Conservation (phyloP, 805 yeast genomes). For the Metschnikowia orientalis region DNA sequence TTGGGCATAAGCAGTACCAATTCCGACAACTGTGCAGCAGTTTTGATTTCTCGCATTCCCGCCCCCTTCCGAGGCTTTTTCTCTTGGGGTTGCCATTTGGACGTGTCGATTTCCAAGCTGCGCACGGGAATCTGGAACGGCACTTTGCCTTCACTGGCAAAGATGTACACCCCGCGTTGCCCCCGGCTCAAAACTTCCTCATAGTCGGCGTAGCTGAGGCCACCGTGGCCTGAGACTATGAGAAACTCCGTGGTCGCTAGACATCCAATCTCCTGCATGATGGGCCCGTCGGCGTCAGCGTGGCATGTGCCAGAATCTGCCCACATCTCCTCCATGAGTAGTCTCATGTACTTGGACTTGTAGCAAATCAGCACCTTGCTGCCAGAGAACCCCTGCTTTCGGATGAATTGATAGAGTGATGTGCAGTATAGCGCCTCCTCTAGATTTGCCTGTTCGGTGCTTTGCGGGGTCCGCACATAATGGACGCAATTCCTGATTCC, state of each 20-base stretch:
- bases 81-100: no score
- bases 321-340: constrained; percentile 40
- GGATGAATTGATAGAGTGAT: constrained; percentile 43
- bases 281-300: constrained; percentile 11
- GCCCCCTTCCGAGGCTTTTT: no score
- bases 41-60: no score
- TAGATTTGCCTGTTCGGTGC: constrained; percentile 7
- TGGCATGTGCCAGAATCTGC: constrained; percentile 21
- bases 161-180: constrained; percentile 7
- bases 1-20: no score
- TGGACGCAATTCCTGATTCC: constrained; percentile 10
- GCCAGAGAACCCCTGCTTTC: constrained; percentile 39
- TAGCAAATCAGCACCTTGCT: constrained; percentile 39
- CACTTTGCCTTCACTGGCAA: constrained; percentile 7
- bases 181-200: constrained; percentile 2
- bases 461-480: constrained; percentile 9
- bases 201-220: constrained; percentile 3
- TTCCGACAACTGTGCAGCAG: no score
- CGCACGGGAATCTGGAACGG: constrained; percentile 11
- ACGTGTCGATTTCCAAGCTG: no score
- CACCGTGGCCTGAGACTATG: constrained; percentile 12
- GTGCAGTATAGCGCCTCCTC: constrained; percentile 46
- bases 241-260: constrained; percentile 7
- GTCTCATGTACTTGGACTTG: constrained; percentile 36
- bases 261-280: constrained; percentile 5